Evolutionary conservation across 305 asterid genomes (phyloP).

Genomic region (Ajuga reptans): DNA sequence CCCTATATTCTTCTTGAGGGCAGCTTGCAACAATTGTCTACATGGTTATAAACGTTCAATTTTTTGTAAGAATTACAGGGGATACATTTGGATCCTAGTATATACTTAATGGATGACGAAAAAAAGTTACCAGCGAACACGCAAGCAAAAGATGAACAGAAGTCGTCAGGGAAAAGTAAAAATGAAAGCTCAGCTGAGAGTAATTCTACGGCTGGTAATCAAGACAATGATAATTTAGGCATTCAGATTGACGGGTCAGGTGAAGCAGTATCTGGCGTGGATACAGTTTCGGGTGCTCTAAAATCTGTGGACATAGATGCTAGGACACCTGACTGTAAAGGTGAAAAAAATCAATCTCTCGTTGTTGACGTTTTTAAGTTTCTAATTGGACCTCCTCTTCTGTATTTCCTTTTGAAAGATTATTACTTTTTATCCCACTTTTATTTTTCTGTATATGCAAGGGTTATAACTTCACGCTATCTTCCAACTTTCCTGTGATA

Average conservation of each 20-base stretch:
- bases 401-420: not conserved
- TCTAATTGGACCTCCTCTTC: not conserved
- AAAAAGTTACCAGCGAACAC: conserved; percentile 41
- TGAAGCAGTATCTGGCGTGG: conserved; percentile 34
- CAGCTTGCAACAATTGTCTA: not conserved
- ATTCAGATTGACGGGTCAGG: conserved; percentile 25
- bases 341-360: conserved; percentile 27
- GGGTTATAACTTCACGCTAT: conserved; percentile 5
- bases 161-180: conserved; percentile 30
- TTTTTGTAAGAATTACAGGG: conserved; percentile 49
- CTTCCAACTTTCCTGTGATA: conserved; percentile 25
- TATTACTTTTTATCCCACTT: not conserved
- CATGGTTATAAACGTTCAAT: conserved; percentile 16
- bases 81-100: conserved; percentile 95
- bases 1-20: conserved; percentile 11
- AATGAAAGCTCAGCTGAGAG: conserved; percentile 36
- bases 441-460: not conserved
- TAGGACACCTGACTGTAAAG: conserved; percentile 31
- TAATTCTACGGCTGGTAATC: conserved; percentile 23
- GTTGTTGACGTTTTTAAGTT: conserved; percentile 5
- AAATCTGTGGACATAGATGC: conserved; percentile 41
- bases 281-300: conserved; percentile 40
- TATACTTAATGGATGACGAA: conserved; percentile 88
- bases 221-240: conserved; percentile 21
- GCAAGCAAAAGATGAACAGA: conserved; percentile 45